Base-by-base conservation (phyloP, 441 rosid species). In the Populus hybrid region DNA sequence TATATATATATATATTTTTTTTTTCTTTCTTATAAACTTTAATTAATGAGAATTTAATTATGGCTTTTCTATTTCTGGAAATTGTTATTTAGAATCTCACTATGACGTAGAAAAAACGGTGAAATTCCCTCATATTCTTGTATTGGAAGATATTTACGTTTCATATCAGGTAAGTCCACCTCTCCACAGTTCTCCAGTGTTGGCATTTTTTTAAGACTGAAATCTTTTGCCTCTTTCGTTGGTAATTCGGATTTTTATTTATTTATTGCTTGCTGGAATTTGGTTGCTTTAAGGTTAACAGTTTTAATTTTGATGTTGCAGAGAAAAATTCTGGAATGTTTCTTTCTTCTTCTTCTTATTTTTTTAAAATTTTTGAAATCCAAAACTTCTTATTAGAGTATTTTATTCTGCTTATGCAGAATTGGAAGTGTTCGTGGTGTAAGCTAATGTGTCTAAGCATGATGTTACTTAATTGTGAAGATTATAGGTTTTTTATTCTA, bases 61-160 rank as follows among this genome's bases (percentile, higher is more conserved):
- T 45, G 18, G 56, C 2, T 4, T 18, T 14, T 45, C 20, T 45
- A 14, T 12, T 45, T 45, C 56, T 45, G 56, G 56, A 1, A 3
- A 45, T 45, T 45, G 12, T 45, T 14, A 45, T 45, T 12, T 45
- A 45, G 56, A 45, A 45, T 45, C 56, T 45, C 56, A 3, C 56
- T 45, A 45, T 64, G 68, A 64, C 29, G 68, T 64, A 28, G 11
- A 28, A 20, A 23, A 63, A 20, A 64, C 28, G 29, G 68, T 23
- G 68, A 14, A 21, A 21, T 5, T 64, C 33, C 21, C 21, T 33
- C 56, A 4, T 45, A 45, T 14, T 45, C 29, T 9, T 72, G 40
- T n/a, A 36, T 8, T 12, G 20, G 35, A 33, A 59, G 67, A 72
- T 72, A 56, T 72, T 72, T 72, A 72, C 33, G 31, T 72, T 59